Percentiles rank a stretch among this genome's conserved stretches.
Evolutionary conservation across 73 alveolate genomes (phyloP).

Genomic region (Paramecium tetraurelia): DNA sequence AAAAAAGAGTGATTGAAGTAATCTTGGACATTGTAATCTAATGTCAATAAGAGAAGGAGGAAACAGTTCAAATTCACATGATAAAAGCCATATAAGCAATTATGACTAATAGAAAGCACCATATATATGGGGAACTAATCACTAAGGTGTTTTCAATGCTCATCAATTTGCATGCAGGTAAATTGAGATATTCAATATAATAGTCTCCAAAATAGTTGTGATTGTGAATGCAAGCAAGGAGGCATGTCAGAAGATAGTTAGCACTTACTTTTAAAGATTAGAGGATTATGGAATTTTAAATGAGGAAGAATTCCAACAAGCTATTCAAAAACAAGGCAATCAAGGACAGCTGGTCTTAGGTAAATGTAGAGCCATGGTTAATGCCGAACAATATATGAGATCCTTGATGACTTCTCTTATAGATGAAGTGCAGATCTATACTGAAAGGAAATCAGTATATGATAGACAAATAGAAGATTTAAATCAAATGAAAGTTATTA

Average conservation of each 20-base stretch:
- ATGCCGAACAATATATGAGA: slow-evolving; percentile 17
- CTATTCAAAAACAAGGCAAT: not conserved
- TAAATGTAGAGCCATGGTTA: not conserved
- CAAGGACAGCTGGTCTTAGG: not conserved
- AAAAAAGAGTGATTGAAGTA: not conserved
- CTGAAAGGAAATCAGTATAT: not conserved
- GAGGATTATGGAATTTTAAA: slow-evolving; percentile 17
- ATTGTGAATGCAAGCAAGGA: slow-evolving; percentile 20
- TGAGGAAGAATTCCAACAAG: not conserved
- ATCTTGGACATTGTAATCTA: not conserved
- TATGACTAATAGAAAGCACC: slow-evolving; percentile 1
- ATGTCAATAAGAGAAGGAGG: not conserved
- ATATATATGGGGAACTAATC: not conserved
- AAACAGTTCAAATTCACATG: slow-evolving; percentile 20
- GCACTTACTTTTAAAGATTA: not conserved
- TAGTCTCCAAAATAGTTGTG: not conserved
- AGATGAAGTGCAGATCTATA: not conserved
- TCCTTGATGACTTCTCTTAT: not conserved
- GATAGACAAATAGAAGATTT: not conserved
- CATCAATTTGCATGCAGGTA: slow-evolving; percentile 21
- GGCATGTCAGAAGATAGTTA: slow-evolving; percentile 22
- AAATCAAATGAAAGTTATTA: not conserved
- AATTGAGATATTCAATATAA: not conserved
- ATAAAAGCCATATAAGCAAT: not conserved
- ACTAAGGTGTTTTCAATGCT: slow-evolving; percentile 9